Base-by-base conservation (phyloP, 1,284 basidiomycete genomes). In the Trichosporon faecale region DNA sequence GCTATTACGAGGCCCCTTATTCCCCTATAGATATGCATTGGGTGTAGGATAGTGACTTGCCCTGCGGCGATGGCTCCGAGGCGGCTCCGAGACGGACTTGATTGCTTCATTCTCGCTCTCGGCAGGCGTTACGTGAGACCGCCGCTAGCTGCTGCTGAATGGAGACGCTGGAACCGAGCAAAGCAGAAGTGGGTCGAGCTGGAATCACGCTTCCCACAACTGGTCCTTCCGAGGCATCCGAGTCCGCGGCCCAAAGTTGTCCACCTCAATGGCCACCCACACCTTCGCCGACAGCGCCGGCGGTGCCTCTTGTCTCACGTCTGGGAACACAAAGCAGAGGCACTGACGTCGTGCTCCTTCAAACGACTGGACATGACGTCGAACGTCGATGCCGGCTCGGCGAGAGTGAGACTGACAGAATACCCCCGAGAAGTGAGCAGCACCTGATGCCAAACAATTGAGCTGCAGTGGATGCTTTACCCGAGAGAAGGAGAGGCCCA, bases 21-120 rank as follows among this genome's bases (percentile, higher is more conserved):
- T 44, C 40, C 40, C 40, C 29, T 31, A 61, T 29, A 61, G 27
- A 31, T n/a, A 61, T 61, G 57, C 57, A 61, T 61, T 64, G 64
- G 35, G 64, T 65, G 64, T 65, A 65, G 57, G 57, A 61, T 61
- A 61, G 57, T 31, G 27, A 18, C 9, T 29, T 21, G 27, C 27
- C n/a, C 40, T 44, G 27, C 27, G 9, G 27, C 49, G 49, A 14
- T 44, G 40, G 40, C 40, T n/a, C 40, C 33, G 5, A 33, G 33
- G 33, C 33, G 9, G 33, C 33, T 5, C 33, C 40, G 18, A 6
- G 5, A 6, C 18, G 35, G 35, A 37, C 35, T 37, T 37, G 11
- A 37, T 37, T 37, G 14, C 35, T 37, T 37, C 35, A 37, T 37
- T 37, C 35, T 37, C 35, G 11, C 40, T 44, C 40, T 44, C 40